Evolutionary conservation across 352 stramenopile species (phyloP).

Genomic region (Phytophthora macrochlamydospora): DNA sequence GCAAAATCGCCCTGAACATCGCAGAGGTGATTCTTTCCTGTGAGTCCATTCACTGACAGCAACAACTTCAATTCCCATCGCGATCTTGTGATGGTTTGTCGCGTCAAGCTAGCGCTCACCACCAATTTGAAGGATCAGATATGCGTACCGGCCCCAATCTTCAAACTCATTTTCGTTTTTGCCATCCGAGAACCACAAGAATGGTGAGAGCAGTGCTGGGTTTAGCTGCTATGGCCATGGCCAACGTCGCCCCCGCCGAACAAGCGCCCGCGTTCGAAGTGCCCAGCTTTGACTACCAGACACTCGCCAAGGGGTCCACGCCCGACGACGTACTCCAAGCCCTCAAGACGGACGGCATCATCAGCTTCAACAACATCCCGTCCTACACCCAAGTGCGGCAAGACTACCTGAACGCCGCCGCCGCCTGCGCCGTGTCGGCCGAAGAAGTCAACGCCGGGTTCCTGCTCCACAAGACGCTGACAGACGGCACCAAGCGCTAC

Average conservation of each 20-base stretch:
- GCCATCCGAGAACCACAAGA: background rate
- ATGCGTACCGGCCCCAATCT: background rate
- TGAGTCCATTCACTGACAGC: background rate
- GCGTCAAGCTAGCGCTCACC: background rate
- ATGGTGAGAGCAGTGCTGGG: conserved; percentile 3
- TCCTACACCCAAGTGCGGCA: conserved; percentile 45
- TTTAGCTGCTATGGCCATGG: conserved; percentile 18
- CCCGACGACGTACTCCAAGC: conserved; percentile 47
- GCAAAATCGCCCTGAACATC: too few species aligned
- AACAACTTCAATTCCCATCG: background rate
- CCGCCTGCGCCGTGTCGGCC: conserved; percentile 52
- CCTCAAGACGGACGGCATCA: conserved; percentile 72
- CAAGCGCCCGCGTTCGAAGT: conserved; percentile 50
- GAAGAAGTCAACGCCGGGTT: conserved; percentile 40
- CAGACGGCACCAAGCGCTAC: conserved; percentile 68
- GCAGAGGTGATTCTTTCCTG: too few species aligned
- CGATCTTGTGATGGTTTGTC: background rate
- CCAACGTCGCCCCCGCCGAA: conserved; percentile 18
- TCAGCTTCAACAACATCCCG: conserved; percentile 68
- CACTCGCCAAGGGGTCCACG: conserved; percentile 36
- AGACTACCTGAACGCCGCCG: conserved; percentile 54
- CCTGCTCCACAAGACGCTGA: conserved; percentile 59
- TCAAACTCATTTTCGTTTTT: background rate
- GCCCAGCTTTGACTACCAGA: conserved; percentile 59
- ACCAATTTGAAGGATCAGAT: background rate